Percentiles rank a stretch among this genome's conserved stretches.
Conservation (phyloP, 495 filamentous ascomycete species). For the Penicillium subrubescens region DNA sequence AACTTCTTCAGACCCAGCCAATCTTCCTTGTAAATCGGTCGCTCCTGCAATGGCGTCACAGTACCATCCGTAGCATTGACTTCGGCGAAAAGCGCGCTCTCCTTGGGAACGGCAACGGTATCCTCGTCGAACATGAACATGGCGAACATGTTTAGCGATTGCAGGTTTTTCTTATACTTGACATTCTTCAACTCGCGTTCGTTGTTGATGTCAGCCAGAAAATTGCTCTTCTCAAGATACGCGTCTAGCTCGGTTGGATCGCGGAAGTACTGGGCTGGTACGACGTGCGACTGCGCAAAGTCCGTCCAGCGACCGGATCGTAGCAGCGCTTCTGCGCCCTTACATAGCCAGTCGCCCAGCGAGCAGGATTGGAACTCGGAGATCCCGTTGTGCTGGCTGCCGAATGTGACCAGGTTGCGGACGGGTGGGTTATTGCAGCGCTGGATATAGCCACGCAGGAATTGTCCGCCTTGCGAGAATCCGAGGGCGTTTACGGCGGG, state of each 20-base stretch:
- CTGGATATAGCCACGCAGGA: slow-evolving; percentile 91
- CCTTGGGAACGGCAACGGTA: slow-evolving; percentile 82
- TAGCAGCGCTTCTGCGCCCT: slow-evolving; percentile 71
- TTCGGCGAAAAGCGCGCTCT: slow-evolving; percentile 90
- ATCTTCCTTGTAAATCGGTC: slow-evolving; percentile 82
- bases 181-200: slow-evolving; percentile 76
- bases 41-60: slow-evolving; percentile 67
- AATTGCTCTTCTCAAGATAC: slow-evolving; percentile 85
- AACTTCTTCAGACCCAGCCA: slow-evolving; percentile 86
- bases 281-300: slow-evolving; percentile 74
- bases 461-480: slow-evolving; percentile 95
- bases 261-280: slow-evolving; percentile 95
- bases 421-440: slow-evolving; percentile 84
- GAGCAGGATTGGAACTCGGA: slow-evolving; percentile 71
- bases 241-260: slow-evolving; percentile 67
- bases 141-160: slow-evolving; percentile 71
- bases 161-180: slow-evolving; percentile 72
- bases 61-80: slow-evolving; percentile 67
- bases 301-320: slow-evolving; percentile 72
- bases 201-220: slow-evolving; percentile 98
- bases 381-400: slow-evolving; percentile 94
- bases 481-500: slow-evolving; percentile 87
- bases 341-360: slow-evolving; percentile 75
- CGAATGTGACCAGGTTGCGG: slow-evolving; percentile 84
- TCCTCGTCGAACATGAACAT: slow-evolving; percentile 93